phyloP scores from a whole-genome alignment of 2,329 filamentous ascomycete genomes.

The Septoria linicola region DNA sequence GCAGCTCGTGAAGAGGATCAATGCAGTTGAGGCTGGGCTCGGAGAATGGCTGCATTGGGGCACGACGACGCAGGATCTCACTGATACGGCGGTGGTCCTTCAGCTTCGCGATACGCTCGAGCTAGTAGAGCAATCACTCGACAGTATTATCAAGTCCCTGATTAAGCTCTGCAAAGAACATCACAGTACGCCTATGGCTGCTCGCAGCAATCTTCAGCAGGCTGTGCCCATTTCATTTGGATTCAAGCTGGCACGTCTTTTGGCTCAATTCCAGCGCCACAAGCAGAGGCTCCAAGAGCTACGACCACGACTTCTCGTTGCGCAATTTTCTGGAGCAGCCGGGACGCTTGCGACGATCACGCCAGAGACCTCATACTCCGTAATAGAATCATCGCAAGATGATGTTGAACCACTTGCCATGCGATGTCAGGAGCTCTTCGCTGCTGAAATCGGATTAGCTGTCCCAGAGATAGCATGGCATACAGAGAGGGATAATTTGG shows the following conservation, averaged over 20 bases:
- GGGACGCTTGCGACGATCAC: constrained; percentile 34
- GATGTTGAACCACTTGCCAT: constrained; percentile 21
- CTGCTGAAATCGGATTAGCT: constrained; percentile 26
- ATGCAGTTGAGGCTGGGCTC: constrained; percentile 27
- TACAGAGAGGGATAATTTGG: constrained; percentile 34
- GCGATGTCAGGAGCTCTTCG: constrained; percentile 29
- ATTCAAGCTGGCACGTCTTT: constrained; percentile 34
- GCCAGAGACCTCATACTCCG: constrained; percentile 22
- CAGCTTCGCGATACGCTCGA: constrained; percentile 33
- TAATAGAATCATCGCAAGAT: neutral
- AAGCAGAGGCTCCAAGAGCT: constrained; percentile 27
- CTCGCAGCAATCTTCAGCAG: constrained; percentile 34
- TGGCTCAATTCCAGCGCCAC: constrained; percentile 33
- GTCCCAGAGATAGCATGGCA: constrained; percentile 35
- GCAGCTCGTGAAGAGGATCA: constrained; percentile 32
- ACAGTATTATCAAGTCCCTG: constrained; percentile 24
- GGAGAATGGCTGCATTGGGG: constrained; percentile 38
- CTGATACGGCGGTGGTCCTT: constrained; percentile 33
- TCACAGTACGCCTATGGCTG: constrained; percentile 33
- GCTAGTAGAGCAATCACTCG: constrained; percentile 24
- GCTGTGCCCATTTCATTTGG: constrained; percentile 36
- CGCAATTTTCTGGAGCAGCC: constrained; percentile 34
- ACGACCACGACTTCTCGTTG: constrained; percentile 28
- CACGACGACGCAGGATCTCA: constrained; percentile 34
- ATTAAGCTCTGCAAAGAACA: constrained; percentile 27